Conservation (phyloP, 176 grass and related monocot genomes). For the Phoenix dactylifera region DNA sequence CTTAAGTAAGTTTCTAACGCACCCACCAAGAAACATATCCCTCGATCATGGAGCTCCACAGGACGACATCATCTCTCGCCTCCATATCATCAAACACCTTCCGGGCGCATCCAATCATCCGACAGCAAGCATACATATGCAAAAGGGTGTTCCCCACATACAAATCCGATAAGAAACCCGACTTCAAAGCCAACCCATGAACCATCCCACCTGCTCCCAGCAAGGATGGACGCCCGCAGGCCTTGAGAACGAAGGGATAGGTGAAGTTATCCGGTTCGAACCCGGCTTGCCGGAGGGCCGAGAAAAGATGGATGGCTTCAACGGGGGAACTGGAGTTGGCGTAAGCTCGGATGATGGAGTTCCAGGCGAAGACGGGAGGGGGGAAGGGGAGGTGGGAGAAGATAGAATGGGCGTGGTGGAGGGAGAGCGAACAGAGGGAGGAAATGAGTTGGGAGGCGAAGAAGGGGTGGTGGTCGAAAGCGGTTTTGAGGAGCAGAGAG, state of each 20-base stretch:
- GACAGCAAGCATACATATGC: constrained; percentile 6
- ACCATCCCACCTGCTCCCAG: constrained; percentile 3
- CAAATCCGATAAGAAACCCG: constrained; percentile 9
- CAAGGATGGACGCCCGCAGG: constrained; percentile 14
- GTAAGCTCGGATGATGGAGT: constrained; percentile 18
- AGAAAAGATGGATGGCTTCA: constrained; percentile 14
- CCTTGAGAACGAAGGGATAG: constrained; percentile 21
- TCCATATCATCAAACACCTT: constrained; percentile 19
- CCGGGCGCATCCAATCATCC: constrained; percentile 1
- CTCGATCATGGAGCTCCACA: constrained; percentile 16
- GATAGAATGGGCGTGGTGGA: background rate
- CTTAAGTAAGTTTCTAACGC: background rate
- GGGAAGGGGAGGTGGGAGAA: constrained; percentile 3
- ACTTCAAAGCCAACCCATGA: constrained; percentile 12
- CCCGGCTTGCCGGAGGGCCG: background rate
- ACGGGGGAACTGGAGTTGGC: constrained; percentile 11
- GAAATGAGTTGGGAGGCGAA: constrained; percentile 8
- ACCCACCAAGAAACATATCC: constrained; percentile 22
- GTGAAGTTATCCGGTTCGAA: constrained; percentile 6
- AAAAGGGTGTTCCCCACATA: constrained; percentile 18
- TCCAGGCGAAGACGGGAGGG: constrained; percentile 9
- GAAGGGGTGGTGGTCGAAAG: constrained; percentile 12
- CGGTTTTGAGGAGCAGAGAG: constrained; percentile 21
- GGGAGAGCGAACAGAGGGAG: constrained; percentile 9
- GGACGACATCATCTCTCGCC: constrained; percentile 7